Evolutionary conservation across 768 basidiomycete genomes (phyloP), one percentile per base, ranked within the genome.

Genomic region (Dioszegia crocea): DNA sequence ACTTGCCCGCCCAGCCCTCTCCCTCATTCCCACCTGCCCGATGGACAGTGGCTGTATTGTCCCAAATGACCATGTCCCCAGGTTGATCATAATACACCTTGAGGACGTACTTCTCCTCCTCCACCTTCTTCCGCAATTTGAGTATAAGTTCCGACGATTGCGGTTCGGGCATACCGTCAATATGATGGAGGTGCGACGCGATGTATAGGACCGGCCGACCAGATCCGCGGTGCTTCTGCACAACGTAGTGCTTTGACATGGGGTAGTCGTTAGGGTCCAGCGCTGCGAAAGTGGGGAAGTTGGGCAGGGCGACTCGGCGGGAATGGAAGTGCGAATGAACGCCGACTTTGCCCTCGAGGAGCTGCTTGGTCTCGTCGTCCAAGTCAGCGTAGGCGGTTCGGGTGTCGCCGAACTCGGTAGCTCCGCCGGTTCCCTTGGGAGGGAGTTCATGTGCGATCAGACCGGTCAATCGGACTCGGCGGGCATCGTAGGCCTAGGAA

Each of bases 341-440:
- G 2, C 63, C 62, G 17, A 69, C 56, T 55, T 60, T 62, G 24
- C 55, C 67, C 5, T 64, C 43, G 19, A 69, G 48, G 27, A 56
- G 31, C 12, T 54, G 38, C 45, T 69, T 69, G 33, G 53, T 55
- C 11, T 53, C 62, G 9, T 59, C 54, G 41, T 53, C 54, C 4
- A 69, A 49, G 16, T 57, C 62, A 3, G 62, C 57, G 38, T 69
- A 69, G 10, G 65, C 67, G 17, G 59, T 49, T 33, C 67, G 59
- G 11, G 67, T 64, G 48, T 69, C 67, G n/a, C 61, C 62, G 26
- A 64, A 66, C 31, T 69, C 64, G 2, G 67, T 69, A 8, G 63
- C 61, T 10, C 64, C 67, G 17, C 67, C 64, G 1, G 53, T 53
- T 2, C 60, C 65, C 0, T 57, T 33, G 11, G 67, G 67, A 5